These are phyloP conservation scores for Hamamelis virginiana DNA, from an alignment of 164 flowering plant genomes.

Conservation along the genomic window DNA sequence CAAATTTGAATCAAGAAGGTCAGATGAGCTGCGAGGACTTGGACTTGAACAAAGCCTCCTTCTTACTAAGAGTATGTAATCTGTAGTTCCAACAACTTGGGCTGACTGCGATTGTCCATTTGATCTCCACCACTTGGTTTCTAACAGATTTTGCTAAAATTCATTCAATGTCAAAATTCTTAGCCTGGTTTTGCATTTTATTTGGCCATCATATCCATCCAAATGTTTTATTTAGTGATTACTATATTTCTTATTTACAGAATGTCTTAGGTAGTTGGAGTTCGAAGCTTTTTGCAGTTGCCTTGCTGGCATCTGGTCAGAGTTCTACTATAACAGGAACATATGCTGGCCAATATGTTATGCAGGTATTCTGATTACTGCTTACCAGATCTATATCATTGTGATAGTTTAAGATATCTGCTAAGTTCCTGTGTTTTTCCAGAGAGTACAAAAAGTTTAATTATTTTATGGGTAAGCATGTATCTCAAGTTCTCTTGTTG, in stretches of 20 bases:
- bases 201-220: too few species aligned
- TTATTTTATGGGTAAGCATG: too few species aligned
- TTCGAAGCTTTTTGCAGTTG: conserved; percentile 89
- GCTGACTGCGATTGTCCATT: too few species aligned
- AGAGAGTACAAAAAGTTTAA: too few species aligned
- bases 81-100: too few species aligned
- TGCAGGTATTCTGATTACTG: conserved; percentile 63
- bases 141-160: too few species aligned
- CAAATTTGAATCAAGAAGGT: conserved; percentile 54
- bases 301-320: conserved; percentile 95
- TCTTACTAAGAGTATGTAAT: conserved; percentile 61
- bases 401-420: neutral
- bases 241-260: conserved; percentile 29
- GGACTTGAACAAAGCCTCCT: conserved; percentile 84
- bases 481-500: too few species aligned
- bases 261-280: conserved; percentile 93
- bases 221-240: too few species aligned
- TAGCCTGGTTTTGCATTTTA: too few species aligned
- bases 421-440: neutral
- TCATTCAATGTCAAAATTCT: too few species aligned
- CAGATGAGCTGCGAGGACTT: conserved; percentile 58
- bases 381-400: neutral
- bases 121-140: neutral
- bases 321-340: conserved; percentile 98
- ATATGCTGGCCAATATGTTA: conserved; percentile 93